Evolutionary conservation across 2,329 filamentous ascomycete species (phyloP), one percentile per base, ranked within the genome.

Genomic region (Botrytis paeoniae): DNA sequence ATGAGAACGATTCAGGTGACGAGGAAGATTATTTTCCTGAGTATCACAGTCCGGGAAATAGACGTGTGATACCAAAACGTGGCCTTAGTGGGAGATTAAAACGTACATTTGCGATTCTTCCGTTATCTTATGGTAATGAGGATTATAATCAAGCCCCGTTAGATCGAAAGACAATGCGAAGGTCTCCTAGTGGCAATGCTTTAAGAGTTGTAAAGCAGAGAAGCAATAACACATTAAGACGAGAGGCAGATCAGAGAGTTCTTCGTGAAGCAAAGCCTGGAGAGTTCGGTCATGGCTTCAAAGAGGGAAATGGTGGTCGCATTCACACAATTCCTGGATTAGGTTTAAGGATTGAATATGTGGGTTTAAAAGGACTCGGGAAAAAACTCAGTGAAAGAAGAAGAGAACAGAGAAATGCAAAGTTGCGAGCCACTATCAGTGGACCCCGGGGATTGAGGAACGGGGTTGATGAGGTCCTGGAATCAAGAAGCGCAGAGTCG

Each of bases 71-170:
- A 35, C 85, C 85, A 4, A 84, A 85, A 54, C 81, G 85, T 71
- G 87, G 84, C 73, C 79, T 90, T 22, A 88, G 86, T 72, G 75
- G 78, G 20, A 79, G 77, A 41, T 63, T 81, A 29, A 81, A 87
- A 81, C 83, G 84, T 51, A 91, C 89, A 0, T 90, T 91, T 82
- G 85, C 89, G 20, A 89, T 91, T 41, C 78, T 91, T 65, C 89
- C 89, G 0, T 76, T 84, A n/a, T 72, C 70, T 48, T 81, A 84
- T 63, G 82, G 85, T 37, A 82, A 84, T 61, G 81, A 84, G 35
- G 81, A 83, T 43, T 80, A 83, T 66, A 78, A 79, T 57, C 65
- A 57, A 39, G 79, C 76, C 3, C 77, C 82, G 43, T 81, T 81
- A 4, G 86, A 90, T 59, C 85, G 88, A 6, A 85, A 88, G 39